A percentile compares a stretch with the other conserved stretches of the same genome.
Evolutionary conservation across 176 grass and related monocot species (phyloP).

Genomic region (Pontederia crassipes): DNA sequence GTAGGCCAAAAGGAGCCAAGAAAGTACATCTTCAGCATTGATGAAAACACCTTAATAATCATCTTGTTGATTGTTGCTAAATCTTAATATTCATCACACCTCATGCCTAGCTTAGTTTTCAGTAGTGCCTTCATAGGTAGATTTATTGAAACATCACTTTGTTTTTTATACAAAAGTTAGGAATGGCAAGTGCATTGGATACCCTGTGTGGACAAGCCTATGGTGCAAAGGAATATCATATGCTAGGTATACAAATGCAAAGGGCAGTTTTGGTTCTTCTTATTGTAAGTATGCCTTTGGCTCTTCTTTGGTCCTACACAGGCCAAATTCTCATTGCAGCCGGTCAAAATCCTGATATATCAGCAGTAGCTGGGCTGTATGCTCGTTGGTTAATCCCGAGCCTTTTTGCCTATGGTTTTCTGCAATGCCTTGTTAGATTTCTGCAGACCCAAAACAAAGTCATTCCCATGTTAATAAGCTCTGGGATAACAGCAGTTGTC

Average conservation of each 20-base stretch:
- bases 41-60: no score
- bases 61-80: no score
- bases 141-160: constrained; percentile 5
- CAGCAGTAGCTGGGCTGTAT: constrained; percentile 51
- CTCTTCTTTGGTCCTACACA: constrained; percentile 50
- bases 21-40: no score
- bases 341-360: constrained; percentile 91
- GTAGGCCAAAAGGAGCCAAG: no score
- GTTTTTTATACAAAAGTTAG: constrained; percentile 40
- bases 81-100: background rate
- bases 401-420: constrained; percentile 79
- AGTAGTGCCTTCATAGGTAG: background rate
- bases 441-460: constrained; percentile 78
- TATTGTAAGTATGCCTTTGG: constrained; percentile 40
- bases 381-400: constrained; percentile 58
- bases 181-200: constrained; percentile 71
- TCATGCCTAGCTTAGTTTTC: background rate
- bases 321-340: constrained; percentile 42
- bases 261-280: constrained; percentile 64
- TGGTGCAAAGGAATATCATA: constrained; percentile 50
- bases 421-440: constrained; percentile 82
- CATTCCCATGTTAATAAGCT: constrained; percentile 51
- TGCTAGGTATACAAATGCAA: constrained; percentile 55
- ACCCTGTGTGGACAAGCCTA: constrained; percentile 74
- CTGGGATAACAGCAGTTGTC: constrained; percentile 46